Base-by-base conservation (phyloP, 768 basidiomycete genomes). In the Hypholoma sublateritium region DNA sequence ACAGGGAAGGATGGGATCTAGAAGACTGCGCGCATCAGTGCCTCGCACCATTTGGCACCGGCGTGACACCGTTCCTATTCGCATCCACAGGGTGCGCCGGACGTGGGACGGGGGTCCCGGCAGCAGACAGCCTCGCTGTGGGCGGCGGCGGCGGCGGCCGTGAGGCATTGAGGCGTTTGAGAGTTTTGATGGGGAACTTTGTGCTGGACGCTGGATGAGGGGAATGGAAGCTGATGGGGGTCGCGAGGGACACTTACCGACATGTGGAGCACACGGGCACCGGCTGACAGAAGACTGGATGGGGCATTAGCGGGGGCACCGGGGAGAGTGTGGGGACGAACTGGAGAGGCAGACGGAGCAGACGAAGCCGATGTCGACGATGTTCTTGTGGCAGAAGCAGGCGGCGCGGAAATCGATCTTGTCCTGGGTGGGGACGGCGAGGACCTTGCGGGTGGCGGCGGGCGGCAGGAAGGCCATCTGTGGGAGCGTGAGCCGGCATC, bases 301-400 rank as follows among this genome's bases (percentile, higher is more conserved):
- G 61, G 39, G 59, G 55, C 21, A 55, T 36, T 39, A 57, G 41
- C 56, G 21, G 34, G 39, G 8, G 47, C 45, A 36, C 41, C 28
- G 48, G 43, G 56, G 56, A 17, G 41, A 28, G 42, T 37, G 42
- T 24, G 52, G 51, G 37, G 49, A 62, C 92, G 56, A 63, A 97
- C 95, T 98, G 24, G 94, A 96, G 28, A 99, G 74, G 70, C 97
- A 99, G 32, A 99, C 95, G n/a, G 94, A 96, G 70, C 97, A 99
- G 19, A 99, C 95, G 63, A 95, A 99, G 53, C 95, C 97, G 52
- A 98, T 84, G 68, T 98, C 96, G 39, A 98, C 85, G 47, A 97
- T 96, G 52, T 89, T 88, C 70, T 98, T 97, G 74, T 98, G 97
- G 74, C 97, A 99, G 77, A 99, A 98, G 69, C 96, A 98, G 7